These are phyloP conservation scores for Tremella yokohamensis DNA, from an alignment of 768 basidiomycete species.

Conservation along the genomic window DNA sequence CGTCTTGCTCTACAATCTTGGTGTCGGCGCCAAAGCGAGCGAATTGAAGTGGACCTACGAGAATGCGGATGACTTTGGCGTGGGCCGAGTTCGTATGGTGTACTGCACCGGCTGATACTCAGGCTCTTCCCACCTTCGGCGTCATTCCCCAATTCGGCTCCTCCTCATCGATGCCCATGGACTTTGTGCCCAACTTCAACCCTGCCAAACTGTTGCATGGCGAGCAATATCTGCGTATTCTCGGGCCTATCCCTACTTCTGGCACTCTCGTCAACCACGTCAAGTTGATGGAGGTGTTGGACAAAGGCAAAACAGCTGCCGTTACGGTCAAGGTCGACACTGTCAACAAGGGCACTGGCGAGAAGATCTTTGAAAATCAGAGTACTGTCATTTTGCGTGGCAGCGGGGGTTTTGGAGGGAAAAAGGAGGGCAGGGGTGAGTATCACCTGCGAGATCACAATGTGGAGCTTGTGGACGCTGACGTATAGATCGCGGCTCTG, in stretches of 20 bases:
- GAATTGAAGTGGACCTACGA: constrained; percentile 92
- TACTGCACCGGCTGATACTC: constrained; percentile 8
- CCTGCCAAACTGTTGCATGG: constrained; percentile 96
- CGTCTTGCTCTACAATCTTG: constrained; percentile 90
- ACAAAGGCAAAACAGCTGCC: constrained; percentile 81
- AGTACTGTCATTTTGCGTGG: constrained; percentile 88
- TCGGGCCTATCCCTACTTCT: constrained; percentile 76
- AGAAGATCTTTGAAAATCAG: constrained; percentile 86
- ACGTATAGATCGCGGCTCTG: constrained; percentile 75
- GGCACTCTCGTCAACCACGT: constrained; percentile 73
- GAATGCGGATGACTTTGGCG: constrained; percentile 71
- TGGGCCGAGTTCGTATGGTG: constrained; percentile 7
- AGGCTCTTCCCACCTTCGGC: constrained; percentile 86
- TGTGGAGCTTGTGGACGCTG: no score
- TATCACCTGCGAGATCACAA: no score
- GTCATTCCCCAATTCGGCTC: constrained; percentile 87
- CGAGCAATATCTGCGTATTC: constrained; percentile 89
- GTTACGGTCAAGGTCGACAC: constrained; percentile 77
- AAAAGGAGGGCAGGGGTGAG: constrained; percentile 73
- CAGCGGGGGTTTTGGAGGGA: constrained; percentile 93
- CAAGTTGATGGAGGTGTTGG: constrained; percentile 58
- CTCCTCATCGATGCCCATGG: constrained; percentile 64
- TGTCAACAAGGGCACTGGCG: constrained; percentile 70
- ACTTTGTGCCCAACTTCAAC: constrained; percentile 84
- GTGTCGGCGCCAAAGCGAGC: constrained; percentile 86